phyloP scores from a whole-genome alignment of 2,329 filamentous ascomycete species.

The Ilyonectria robusta region DNA sequence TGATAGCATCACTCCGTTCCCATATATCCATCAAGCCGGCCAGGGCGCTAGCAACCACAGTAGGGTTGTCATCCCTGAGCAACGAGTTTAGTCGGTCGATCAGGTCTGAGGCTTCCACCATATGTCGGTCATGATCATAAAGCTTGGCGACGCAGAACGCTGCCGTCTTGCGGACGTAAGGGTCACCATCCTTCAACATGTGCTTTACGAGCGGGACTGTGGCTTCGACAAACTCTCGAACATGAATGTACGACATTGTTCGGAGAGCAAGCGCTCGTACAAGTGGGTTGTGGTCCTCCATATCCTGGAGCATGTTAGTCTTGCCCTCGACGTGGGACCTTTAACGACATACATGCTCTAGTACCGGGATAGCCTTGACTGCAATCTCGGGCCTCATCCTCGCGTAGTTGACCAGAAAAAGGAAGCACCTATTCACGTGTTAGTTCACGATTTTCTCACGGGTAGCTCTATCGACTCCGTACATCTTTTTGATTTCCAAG shows the following conservation, averaged over 20 bases:
- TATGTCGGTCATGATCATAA: conserved; percentile 93
- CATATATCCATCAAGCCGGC: conserved; percentile 97
- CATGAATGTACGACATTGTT: conserved; percentile 98
- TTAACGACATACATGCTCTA: conserved; percentile 76
- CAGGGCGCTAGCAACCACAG: conserved; percentile 94
- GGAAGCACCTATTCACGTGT: conserved; percentile 81
- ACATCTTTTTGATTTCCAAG: conserved; percentile 99
- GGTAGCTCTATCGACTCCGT: conserved; percentile 50
- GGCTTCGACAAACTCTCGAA: conserved; percentile 93
- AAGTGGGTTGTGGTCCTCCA: conserved; percentile 92
- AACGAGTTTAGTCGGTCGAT: conserved; percentile 93
- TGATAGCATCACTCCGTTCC: conserved; percentile 97
- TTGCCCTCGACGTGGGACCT: background rate
- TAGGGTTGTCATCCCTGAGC: conserved; percentile 95
- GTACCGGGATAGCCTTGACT: conserved; percentile 89
- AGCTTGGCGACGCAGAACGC: conserved; percentile 97
- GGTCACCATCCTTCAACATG: conserved; percentile 87
- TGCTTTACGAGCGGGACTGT: conserved; percentile 88
- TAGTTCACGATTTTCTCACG: conserved; percentile 16
- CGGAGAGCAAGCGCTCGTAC: conserved; percentile 92
- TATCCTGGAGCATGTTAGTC: conserved; percentile 74
- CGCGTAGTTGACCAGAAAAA: conserved; percentile 97
- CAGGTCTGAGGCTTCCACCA: conserved; percentile 91
- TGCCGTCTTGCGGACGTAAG: conserved; percentile 97
- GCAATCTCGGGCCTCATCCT: conserved; percentile 95